Base-by-base conservation (phyloP, 441 rosid genomes). In the Pelargonium fulgidum region DNA sequence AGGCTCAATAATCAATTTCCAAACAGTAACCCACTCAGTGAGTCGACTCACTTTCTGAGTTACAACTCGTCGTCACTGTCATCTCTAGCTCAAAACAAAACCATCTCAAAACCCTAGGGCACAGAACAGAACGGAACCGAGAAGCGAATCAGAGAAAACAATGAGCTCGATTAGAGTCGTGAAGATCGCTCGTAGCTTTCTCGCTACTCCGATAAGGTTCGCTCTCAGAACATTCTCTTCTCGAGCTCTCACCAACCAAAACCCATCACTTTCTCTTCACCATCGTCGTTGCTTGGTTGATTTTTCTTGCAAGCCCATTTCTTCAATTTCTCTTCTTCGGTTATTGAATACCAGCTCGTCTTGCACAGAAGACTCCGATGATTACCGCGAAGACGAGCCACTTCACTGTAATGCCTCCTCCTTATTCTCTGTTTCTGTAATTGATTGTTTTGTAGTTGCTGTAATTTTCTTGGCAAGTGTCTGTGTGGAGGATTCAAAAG, bases 341-440 rank as follows among this genome's bases (percentile, higher is more conserved):
- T 41, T 68, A 13, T 63, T 69, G 0, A 71, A 74, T 72, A 69
- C 72, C 52, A 12, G 26, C 39, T 67, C 72, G 45, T 66, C 36
- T 29, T 29, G 36, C 36, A 29, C 24, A 58, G 63, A 16, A 20
- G 76, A 56, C 19, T 54, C 62, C 47, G 65, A 54, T 19, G 59
- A 59, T 54, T 36, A 17, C 50, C 68, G 70, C 58, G 72, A 72
- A 42, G 71, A 69, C 73, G 36, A 29, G 36, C 69, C 67, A 14
- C 62, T 76, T 70, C 76, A 72, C 0, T 71, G 94, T 83, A 76
- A 68, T 65, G 5, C 66, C 56, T 54, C 59, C 59, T 52, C n/a
- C 13, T 20, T 0, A 45, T 13, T 62, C 11, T 29, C 45, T 22
- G 36, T 64, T 24, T 45, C 2, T 20, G 16, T 58, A 64, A 24